Base-by-base conservation (phyloP, 768 basidiomycete species). In the Lyophyllum shimeji region DNA sequence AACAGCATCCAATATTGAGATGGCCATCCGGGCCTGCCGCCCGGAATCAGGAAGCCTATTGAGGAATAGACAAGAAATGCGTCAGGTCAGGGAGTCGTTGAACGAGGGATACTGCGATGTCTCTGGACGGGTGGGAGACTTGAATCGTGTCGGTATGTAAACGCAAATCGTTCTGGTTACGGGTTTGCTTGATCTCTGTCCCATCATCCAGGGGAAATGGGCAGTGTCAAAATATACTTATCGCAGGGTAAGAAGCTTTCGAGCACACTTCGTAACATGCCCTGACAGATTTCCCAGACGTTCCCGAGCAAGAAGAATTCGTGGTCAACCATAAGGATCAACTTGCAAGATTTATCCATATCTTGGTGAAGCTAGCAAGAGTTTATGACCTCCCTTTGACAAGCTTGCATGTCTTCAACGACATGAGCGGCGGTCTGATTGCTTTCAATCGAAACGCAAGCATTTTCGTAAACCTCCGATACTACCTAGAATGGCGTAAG, bases 401-500 rank as follows among this genome's bases (percentile, higher is more conserved):
- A 0, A 88, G 87, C 45, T 63, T 97, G 55, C 92, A 96, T 63
- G 80, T 99, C 5, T 98, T 98, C 69, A 89, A 86, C 70, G 95
- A 98, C 65, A 67, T 78, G 20, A 73, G 75, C 4, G 95, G 96
- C 1, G 86, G 85, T 1, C 72, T 90, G 12, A 96, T 98, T 52
- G 97, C 95, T 1, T 98, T 99, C 77, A 99, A 98, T 68, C 78
- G 94, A 24, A 84, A 84, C 46, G 93, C 90, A 2, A 90, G 89
- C 56, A 78, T 98, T 15, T 98, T 93, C 71, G 71, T 97, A 56
- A 98, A 97, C 67, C 72, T 93, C 21, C 80, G 94, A 20, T 96
- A 87, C 68, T 95, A 84, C 58, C 81, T 90, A 65, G 82, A 87
- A 48, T 94, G 92, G 91, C 94, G 90, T 94, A 69, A 76, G 88